A percentile compares a stretch with the other conserved stretches of the same genome.
Evolutionary conservation across 352 stramenopile species (phyloP).

Genomic region (Phytophthora agathidicida): DNA sequence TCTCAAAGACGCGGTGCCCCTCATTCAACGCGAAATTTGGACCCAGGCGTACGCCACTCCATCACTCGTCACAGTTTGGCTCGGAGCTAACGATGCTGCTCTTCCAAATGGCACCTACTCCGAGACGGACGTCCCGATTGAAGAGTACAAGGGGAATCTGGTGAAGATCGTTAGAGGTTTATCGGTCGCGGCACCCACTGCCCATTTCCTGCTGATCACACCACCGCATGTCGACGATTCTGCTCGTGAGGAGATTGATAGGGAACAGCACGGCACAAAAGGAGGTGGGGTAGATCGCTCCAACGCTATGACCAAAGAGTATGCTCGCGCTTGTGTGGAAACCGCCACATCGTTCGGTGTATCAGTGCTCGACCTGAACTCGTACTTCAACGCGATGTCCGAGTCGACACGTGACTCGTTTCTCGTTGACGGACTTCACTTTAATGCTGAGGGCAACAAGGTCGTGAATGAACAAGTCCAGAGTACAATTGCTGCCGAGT

Average conservation of each 20-base stretch:
- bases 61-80: conserved; percentile 18
- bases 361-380: conserved; percentile 47
- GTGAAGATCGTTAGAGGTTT: conserved; percentile 13
- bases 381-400: conserved; percentile 48
- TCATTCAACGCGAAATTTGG: conserved; percentile 5
- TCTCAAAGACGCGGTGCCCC: conserved; percentile 26
- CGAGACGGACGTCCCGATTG: conserved; percentile 17
- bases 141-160: conserved; percentile 21
- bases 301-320: conserved; percentile 21
- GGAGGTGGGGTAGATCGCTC: conserved; percentile 17
- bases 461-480: conserved; percentile 41
- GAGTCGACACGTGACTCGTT: conserved; percentile 32
- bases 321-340: conserved; percentile 48
- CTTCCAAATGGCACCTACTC: conserved; percentile 13
- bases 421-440: conserved; percentile 55
- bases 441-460: conserved; percentile 46
- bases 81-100: conserved; percentile 15
- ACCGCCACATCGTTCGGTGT: conserved; percentile 22
- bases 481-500: conserved; percentile 24
- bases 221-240: conserved; percentile 19
- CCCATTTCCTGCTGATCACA: conserved; percentile 50
- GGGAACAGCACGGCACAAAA: conserved; percentile 23
- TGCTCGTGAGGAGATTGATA: conserved; percentile 15
- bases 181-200: conserved; percentile 7
- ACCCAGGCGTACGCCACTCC: conserved; percentile 1